Percentiles rank a stretch among this genome's conserved stretches.
phyloP scores from a whole-genome alignment of 495 filamentous ascomycete species.

The Xylaria castorea region DNA sequence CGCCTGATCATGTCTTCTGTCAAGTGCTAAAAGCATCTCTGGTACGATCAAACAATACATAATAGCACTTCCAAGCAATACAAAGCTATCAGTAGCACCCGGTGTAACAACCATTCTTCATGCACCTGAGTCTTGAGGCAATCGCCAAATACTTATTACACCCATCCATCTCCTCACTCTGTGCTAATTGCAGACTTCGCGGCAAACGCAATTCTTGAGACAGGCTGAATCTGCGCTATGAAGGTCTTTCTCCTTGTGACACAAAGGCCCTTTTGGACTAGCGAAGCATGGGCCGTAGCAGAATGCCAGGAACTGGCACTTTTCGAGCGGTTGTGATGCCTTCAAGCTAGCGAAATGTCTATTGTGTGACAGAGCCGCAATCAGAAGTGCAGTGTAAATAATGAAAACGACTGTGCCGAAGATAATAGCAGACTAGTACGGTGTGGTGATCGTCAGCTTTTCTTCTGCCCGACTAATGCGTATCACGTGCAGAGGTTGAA shows the following conservation, averaged over 20 bases:
- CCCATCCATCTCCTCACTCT: not conserved
- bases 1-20: too few relatives aligned
- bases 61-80: too few relatives aligned
- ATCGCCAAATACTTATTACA: too few relatives aligned
- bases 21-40: too few relatives aligned
- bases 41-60: too few relatives aligned
- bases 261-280: not conserved
- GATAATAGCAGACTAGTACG: not conserved
- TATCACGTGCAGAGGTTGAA: too few relatives aligned
- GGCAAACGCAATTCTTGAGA: not conserved
- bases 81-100: too few relatives aligned
- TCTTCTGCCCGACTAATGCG: not conserved
- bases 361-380: not conserved
- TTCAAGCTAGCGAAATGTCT: not conserved
- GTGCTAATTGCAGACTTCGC: conserved; percentile 3
- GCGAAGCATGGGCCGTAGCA: conserved; percentile 14
- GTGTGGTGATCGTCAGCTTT: not conserved
- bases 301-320: conserved; percentile 4
- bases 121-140: too few relatives aligned
- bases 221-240: not conserved
- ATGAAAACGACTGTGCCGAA: not conserved
- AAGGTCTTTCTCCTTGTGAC: not conserved
- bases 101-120: too few relatives aligned
- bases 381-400: not conserved
- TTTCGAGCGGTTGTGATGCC: not conserved